Base-by-base conservation (phyloP, 768 basidiomycete genomes). In the Russula compacta region DNA sequence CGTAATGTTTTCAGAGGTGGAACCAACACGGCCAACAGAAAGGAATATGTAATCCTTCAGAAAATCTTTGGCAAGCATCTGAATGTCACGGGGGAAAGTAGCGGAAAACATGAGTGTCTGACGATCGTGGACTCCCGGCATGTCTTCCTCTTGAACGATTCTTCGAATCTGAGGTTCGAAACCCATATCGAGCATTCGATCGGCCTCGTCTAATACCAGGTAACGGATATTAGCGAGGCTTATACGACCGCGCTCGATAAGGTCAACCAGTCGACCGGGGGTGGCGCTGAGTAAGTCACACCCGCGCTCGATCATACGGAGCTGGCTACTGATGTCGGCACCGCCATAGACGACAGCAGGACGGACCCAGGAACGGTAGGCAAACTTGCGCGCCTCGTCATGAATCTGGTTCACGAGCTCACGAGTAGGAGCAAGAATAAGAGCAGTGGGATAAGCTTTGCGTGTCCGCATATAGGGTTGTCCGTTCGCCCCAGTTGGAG, bases 131-230 rank as follows among this genome's bases (percentile, higher is more conserved):
- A 87, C 84, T 49, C 86, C 88, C n/a, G 97, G 93, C 97, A 99
- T 99, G 73, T 99, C 97, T 70, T 94, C 93, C 67, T 91, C 90
- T 74, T 99, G 92, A 19, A 99, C 97, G 71, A 99, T 99, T 36
- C 93, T 83, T 65, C 97, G 84, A 70, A 99, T 99, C 77, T 98
- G 97, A 58, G 97, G 97, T 75, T 99, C 97, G 81, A 99, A 99
- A 87, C 97, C 97, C 97, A 99, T 99, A 79, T 99, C 97, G 71
- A 99, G 83, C 97, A 99, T 99, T 70, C 97, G 90, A 79, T 99
- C 97, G 63, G 97, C 97, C 78, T 99, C 97, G 69, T 99, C 97
- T 57, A 99, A 87, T 32, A 99, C 97, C 60, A 99, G 87, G 75
- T 97, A 98, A 69, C 92, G 88, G 78, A 99, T 87, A 76, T 98